These are phyloP conservation scores for Blastocystis sp. DNA, from an alignment of 352 stramenopile genomes.

Conservation along the genomic window DNA sequence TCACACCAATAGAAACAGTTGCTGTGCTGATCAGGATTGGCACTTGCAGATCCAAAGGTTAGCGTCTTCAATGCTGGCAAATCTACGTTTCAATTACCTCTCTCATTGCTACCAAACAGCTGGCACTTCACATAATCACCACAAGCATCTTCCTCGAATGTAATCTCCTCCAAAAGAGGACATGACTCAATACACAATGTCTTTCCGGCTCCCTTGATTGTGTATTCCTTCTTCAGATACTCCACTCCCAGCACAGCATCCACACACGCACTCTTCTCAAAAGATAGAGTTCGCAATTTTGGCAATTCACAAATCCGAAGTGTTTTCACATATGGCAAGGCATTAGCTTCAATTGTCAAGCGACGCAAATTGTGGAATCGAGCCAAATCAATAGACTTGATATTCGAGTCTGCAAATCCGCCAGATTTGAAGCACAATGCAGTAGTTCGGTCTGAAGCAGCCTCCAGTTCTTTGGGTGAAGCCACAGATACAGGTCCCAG, in stretches of 20 bases:
- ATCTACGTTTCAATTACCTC: background rate
- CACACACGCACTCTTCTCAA: background rate
- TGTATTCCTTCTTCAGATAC: conserved; percentile 13
- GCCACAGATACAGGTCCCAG: background rate
- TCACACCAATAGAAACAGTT: conserved; percentile 8
- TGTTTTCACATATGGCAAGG: background rate
- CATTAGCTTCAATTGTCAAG: background rate
- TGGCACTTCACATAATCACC: background rate
- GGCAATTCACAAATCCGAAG: background rate
- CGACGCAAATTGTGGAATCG: conserved; percentile 28
- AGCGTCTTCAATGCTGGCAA: background rate
- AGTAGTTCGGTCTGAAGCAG: background rate
- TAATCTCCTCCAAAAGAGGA: background rate
- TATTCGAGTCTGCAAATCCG: background rate
- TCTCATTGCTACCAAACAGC: background rate
- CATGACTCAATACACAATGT: background rate
- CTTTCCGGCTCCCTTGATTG: background rate
- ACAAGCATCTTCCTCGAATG: background rate
- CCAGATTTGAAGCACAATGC: background rate
- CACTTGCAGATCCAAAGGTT: background rate
- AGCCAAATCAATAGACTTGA: background rate
- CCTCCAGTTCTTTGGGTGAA: background rate
- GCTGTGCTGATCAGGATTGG: background rate
- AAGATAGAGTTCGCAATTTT: background rate
- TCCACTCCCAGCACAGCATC: background rate